Evolutionary conservation across 306 rosid genomes (phyloP).

Genomic region (Astragalus glycyphyllos): DNA sequence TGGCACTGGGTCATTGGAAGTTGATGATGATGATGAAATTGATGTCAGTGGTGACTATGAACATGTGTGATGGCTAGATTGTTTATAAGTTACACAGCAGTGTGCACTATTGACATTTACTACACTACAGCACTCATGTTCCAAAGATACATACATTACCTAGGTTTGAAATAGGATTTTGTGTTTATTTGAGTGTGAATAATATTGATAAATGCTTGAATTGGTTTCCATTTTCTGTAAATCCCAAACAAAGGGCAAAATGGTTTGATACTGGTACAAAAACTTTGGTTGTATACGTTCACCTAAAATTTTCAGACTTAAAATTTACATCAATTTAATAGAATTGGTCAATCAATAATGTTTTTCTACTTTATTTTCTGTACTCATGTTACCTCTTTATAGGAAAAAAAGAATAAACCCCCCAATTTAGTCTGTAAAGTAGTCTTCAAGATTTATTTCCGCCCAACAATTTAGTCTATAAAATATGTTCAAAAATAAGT

Average conservation of each 20-base stretch:
- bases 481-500: too few species aligned
- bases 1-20: conserved; percentile 56
- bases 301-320: not conserved
- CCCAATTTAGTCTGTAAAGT: too few species aligned
- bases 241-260: not conserved
- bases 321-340: too few species aligned
- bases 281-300: conserved; percentile 16
- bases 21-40: conserved; percentile 65
- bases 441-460: too few species aligned
- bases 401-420: not conserved
- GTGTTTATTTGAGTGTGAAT: conserved; percentile 42
- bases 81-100: conserved; percentile 20
- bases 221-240: conserved; percentile 34
- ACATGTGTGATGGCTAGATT: conserved; percentile 42
- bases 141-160: conserved; percentile 25
- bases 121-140: conserved; percentile 39
- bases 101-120: conserved; percentile 43
- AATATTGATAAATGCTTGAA: conserved; percentile 17
- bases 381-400: not conserved
- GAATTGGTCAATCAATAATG: not conserved
- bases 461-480: too few species aligned
- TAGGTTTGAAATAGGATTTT: conserved; percentile 40
- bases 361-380: not conserved
- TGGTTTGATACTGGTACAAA: not conserved
- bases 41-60: conserved; percentile 80